Evolutionary conservation across 495 filamentous ascomycete genomes (phyloP), one percentile per base, ranked within the genome.

Genomic region (Penicillium verhagenii): DNA sequence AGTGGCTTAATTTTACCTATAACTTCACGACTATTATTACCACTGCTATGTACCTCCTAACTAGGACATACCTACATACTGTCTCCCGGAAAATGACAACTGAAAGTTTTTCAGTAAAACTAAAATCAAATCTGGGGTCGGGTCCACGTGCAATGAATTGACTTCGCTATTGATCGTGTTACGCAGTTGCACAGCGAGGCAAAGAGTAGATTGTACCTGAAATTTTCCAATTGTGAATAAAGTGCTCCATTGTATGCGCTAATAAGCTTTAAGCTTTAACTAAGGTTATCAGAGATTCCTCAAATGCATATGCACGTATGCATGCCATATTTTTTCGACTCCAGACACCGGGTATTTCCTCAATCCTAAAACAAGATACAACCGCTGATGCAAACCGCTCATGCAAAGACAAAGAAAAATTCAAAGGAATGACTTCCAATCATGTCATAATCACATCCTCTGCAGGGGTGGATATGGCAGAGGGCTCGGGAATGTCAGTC

Each of bases 331-430:
- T 11, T 48, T 19, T 18, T 52, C 10, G 24, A 63, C 64, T 47
- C 64, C 61, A 62, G 38, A 65, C 64, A 58, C 64, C 61, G 53
- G 64, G 64, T 67, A 67, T 67, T 58, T 57, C 47, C 61, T 42
- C 31, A 51, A 47, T 51, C 52, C 16, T 26, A 52, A 59, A 60
- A 59, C 35, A 49, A 50, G 60, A 54, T 28, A 28, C 13, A 37
- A 18, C 14, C 42, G 42, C 42, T 24, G 5, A 26, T 45, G 42
- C 38, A 33, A 53, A 23, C 47, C 52, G 33, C 48, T 49, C 14
- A 67, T 61, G 58, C 57, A 64, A 29, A 52, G 26, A 37, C 11
- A 64, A 56, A 53, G 26, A 39, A n/a, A 59, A 55, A 40, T 44
- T 35, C 44, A 26, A 33, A 19, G 39, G 8, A 16, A 46, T 43